A percentile compares a stretch with the other conserved stretches of the same genome.
Evolutionary conservation across 495 filamentous ascomycete species (phyloP).

Genomic region (Choiromyces venosus): DNA sequence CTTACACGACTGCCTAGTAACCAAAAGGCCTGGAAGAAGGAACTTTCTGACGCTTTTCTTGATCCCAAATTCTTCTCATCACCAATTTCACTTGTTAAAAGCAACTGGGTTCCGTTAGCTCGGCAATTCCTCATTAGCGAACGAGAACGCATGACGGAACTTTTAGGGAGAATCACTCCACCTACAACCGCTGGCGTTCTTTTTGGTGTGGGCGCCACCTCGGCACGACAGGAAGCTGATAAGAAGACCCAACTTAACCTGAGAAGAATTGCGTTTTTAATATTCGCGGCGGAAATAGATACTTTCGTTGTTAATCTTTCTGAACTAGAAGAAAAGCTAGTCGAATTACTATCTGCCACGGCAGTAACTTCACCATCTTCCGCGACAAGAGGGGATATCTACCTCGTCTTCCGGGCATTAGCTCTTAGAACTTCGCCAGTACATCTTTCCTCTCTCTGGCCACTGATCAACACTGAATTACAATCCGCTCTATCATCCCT

Average conservation of each 20-base stretch:
- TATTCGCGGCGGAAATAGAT: conserved; percentile 68
- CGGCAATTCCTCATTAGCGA: conserved; percentile 76
- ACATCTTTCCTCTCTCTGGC: conserved; percentile 81
- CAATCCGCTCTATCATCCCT: conserved; percentile 75
- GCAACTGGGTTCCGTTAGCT: conserved; percentile 74
- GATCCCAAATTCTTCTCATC: conserved; percentile 76
- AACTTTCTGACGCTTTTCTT: conserved; percentile 85
- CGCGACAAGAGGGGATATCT: conserved; percentile 78
- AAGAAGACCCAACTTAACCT: conserved; percentile 88
- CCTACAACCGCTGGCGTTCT: conserved; percentile 95
- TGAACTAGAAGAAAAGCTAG: conserved; percentile 70
- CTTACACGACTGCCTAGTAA: conserved; percentile 69
- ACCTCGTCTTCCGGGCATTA: conserved; percentile 78
- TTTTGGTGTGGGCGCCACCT: conserved; percentile 92
- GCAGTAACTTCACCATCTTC: conserved; percentile 86
- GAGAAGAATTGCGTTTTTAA: conserved; percentile 68
- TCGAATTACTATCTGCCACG: conserved; percentile 81
- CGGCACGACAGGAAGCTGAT: conserved; percentile 89
- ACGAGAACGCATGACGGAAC: conserved; percentile 79
- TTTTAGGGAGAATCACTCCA: conserved; percentile 68
- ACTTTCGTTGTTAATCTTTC: conserved; percentile 71
- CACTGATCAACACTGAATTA: conserved; percentile 78
- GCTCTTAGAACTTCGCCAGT: conserved; percentile 67
- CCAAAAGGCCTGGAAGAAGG: conserved; percentile 89
- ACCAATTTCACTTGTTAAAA: conserved; percentile 57